A percentile compares a stretch with the other conserved stretches of the same genome.
These are phyloP conservation scores for Litsea cubeba DNA, from an alignment of 164 flowering plant genomes.

Conservation along the genomic window DNA sequence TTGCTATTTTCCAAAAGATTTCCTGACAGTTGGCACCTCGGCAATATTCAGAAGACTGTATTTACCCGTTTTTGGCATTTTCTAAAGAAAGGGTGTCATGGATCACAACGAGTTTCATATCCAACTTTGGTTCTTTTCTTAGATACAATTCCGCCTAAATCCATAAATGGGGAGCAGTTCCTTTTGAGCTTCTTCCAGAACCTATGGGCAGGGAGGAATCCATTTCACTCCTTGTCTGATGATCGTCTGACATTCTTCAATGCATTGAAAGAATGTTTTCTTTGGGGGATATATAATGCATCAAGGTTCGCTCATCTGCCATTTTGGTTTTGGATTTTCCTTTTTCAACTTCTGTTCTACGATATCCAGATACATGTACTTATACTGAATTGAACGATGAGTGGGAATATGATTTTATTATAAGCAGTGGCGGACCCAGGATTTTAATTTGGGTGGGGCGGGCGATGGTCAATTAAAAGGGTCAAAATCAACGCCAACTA, in stretches of 20 bases:
- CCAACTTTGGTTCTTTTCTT: slow-evolving; percentile 61
- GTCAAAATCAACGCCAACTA: too few species aligned
- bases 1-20: slow-evolving; percentile 60
- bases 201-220: slow-evolving; percentile 79
- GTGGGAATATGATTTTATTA: too few species aligned
- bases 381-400: too few species aligned
- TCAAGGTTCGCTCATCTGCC: slow-evolving; percentile 44
- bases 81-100: slow-evolving; percentile 88
- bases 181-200: slow-evolving; percentile 61
- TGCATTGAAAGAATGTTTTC: slow-evolving; percentile 74
- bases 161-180: slow-evolving; percentile 49
- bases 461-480: too few species aligned
- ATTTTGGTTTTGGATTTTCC: too few species aligned
- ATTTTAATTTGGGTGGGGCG: too few species aligned
- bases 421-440: too few species aligned
- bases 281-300: slow-evolving; percentile 67
- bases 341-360: not conserved
- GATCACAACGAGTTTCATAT: slow-evolving; percentile 84
- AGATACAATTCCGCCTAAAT: slow-evolving; percentile 55
- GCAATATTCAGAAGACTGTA: slow-evolving; percentile 57
- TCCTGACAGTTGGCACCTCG: slow-evolving; percentile 65
- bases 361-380: too few species aligned
- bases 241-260: slow-evolving; percentile 54
- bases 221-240: slow-evolving; percentile 25
- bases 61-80: slow-evolving; percentile 70